Conservation (phyloP, 1,284 basidiomycete genomes). For the Pseudozyma thailandica region DNA sequence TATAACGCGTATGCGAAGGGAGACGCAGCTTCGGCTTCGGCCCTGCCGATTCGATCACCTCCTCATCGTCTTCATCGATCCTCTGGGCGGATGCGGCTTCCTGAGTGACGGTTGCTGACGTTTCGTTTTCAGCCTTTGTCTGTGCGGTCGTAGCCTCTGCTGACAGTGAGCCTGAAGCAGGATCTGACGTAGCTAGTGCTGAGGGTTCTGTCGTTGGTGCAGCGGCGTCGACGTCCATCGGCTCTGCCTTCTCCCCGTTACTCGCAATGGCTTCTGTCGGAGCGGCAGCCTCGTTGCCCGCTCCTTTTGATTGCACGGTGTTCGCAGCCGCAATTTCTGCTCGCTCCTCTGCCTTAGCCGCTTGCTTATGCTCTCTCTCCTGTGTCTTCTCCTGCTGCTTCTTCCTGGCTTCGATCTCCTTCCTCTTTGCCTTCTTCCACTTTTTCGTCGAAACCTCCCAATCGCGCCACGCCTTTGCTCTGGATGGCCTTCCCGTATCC, state of each 20-base stretch:
- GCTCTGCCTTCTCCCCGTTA: constrained; percentile 1
- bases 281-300: background rate
- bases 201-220: background rate
- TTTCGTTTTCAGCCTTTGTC: too few relatives aligned
- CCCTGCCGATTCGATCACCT: constrained; percentile 14
- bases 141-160: background rate
- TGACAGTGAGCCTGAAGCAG: background rate
- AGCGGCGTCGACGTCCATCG: constrained; percentile 36
- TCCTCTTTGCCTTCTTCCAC: constrained; percentile 37
- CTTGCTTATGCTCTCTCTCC: background rate
- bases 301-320: background rate
- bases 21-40: constrained; percentile 31
- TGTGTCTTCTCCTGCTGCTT: constrained; percentile 10
- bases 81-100: background rate
- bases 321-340: background rate
- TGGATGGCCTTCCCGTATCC: constrained; percentile 43
- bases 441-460: constrained; percentile 41
- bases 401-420: constrained; percentile 18
- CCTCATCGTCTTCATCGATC: background rate
- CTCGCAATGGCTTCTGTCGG: background rate
- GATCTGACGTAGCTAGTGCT: background rate
- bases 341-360: background rate
- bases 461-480: constrained; percentile 46
- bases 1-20: constrained; percentile 44
- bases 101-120: background rate